These are phyloP conservation scores for Trichocomaceae sp. DNA, from an alignment of 2,329 filamentous ascomycete species.

Conservation along the genomic window DNA sequence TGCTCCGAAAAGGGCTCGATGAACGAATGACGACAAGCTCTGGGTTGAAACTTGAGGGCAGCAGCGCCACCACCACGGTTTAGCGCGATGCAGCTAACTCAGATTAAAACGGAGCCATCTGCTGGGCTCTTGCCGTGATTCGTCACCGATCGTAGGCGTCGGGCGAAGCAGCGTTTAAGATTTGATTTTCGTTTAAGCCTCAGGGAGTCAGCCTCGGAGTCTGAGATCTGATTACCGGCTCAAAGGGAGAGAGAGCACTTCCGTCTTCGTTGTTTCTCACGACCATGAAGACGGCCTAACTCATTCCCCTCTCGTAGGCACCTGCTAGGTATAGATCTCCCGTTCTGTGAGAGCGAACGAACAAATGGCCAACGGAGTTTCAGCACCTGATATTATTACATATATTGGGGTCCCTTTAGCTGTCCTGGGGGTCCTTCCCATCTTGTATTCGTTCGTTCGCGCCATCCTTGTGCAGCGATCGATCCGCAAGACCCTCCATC, in stretches of 20 bases:
- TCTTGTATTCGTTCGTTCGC: constrained; percentile 58
- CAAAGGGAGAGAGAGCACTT: not conserved
- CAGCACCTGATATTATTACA: constrained; percentile 47
- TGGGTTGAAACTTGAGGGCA: not conserved
- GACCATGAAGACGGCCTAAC: not conserved
- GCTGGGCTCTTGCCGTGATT: not conserved
- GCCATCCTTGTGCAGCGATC: constrained; percentile 55
- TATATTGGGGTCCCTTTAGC: constrained; percentile 54
- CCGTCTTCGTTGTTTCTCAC: not conserved
- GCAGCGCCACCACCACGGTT: not conserved
- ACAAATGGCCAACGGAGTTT: constrained; percentile 8
- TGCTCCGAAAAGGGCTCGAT: no score
- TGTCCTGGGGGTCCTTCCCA: constrained; percentile 55
- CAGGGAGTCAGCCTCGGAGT: not conserved
- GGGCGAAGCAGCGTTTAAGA: not conserved
- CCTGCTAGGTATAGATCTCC: not conserved
- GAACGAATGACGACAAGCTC: no score
- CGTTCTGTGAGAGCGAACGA: not conserved
- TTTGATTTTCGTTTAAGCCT: not conserved
- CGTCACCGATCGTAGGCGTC: not conserved
- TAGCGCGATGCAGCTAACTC: not conserved
- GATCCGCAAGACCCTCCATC: constrained; percentile 53
- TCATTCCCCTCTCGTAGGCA: not conserved
- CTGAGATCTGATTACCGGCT: not conserved
- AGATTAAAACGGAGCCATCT: not conserved